Evolutionary conservation across 768 basidiomycete species (phyloP).

Genomic region (Tremella yokohamensis): DNA sequence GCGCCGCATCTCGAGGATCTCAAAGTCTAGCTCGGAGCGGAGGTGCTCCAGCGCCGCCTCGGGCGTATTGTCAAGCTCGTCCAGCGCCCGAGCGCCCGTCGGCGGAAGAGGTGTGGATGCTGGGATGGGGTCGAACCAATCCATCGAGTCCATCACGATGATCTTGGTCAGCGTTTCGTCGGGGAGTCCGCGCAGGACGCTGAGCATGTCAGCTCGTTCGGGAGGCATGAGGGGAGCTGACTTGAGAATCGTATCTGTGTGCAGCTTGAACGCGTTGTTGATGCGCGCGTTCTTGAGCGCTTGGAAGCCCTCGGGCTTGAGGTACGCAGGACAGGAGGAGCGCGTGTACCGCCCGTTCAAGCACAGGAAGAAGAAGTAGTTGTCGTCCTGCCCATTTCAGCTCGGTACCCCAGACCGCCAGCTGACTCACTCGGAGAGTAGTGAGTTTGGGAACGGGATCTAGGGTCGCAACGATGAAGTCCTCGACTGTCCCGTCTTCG

Average conservation of each 20-base stretch:
- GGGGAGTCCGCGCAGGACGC: slow-evolving; percentile 56
- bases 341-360: slow-evolving; percentile 61
- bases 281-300: slow-evolving; percentile 54
- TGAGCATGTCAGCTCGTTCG: slow-evolving; percentile 26
- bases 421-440: slow-evolving; percentile 24
- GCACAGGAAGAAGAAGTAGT: slow-evolving; percentile 62
- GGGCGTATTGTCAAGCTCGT: slow-evolving; percentile 57
- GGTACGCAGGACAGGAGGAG: slow-evolving; percentile 61
- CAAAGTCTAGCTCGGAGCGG: slow-evolving; percentile 57
- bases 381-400: slow-evolving; percentile 52
- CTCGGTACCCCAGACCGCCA: neutral
- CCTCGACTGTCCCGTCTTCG: slow-evolving; percentile 50
- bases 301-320: slow-evolving; percentile 63
- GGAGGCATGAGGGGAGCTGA: slow-evolving; percentile 43
- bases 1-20: slow-evolving; percentile 59
- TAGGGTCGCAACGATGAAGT: slow-evolving; percentile 53
- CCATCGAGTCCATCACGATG: slow-evolving; percentile 67
- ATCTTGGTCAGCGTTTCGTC: slow-evolving; percentile 61
- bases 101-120: slow-evolving; percentile 36
- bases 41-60: slow-evolving; percentile 48
- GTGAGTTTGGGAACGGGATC: slow-evolving; percentile 52
- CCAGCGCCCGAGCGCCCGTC: slow-evolving; percentile 32
- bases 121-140: slow-evolving; percentile 53
- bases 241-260: slow-evolving; percentile 70
- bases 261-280: slow-evolving; percentile 62